Evolutionary conservation across 306 rosid genomes (phyloP).

Genomic region (Sicyos baderoa): DNA sequence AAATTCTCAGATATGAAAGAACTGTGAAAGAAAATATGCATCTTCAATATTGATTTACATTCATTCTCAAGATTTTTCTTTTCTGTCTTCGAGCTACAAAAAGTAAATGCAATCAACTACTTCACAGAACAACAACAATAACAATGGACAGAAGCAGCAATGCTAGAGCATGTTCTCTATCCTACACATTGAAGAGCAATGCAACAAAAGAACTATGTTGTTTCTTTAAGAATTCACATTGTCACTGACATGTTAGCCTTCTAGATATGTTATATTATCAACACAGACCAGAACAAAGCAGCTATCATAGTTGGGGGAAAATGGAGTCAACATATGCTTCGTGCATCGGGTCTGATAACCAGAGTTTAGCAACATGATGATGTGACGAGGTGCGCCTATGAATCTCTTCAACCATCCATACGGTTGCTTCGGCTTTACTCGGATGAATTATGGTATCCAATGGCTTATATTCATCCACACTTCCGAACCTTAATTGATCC

Average conservation of each 20-base stretch:
- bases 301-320: conserved; percentile 41
- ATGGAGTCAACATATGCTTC: conserved; percentile 59
- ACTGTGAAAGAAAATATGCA: conserved; percentile 3
- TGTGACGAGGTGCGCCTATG: conserved; percentile 73
- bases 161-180: background rate
- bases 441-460: conserved; percentile 73
- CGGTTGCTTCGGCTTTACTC: conserved; percentile 68
- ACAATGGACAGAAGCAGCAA: background rate
- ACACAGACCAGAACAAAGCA: conserved; percentile 24
- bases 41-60: conserved; percentile 4
- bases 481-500: conserved; percentile 71
- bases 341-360: conserved; percentile 65
- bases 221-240: background rate
- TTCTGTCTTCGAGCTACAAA: conserved; percentile 8
- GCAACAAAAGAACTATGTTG: conserved; percentile 7
- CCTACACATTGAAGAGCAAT: background rate
- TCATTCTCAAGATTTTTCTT: background rate
- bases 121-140: background rate
- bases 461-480: conserved; percentile 48
- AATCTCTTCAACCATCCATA: conserved; percentile 87
- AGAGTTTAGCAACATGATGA: conserved; percentile 55
- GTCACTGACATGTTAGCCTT: background rate
- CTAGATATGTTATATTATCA: conserved; percentile 18
- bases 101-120: conserved; percentile 2
- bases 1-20: conserved; percentile 10